phyloP scores from a whole-genome alignment of 805 yeast species.

The Ogataea henricii region DNA sequence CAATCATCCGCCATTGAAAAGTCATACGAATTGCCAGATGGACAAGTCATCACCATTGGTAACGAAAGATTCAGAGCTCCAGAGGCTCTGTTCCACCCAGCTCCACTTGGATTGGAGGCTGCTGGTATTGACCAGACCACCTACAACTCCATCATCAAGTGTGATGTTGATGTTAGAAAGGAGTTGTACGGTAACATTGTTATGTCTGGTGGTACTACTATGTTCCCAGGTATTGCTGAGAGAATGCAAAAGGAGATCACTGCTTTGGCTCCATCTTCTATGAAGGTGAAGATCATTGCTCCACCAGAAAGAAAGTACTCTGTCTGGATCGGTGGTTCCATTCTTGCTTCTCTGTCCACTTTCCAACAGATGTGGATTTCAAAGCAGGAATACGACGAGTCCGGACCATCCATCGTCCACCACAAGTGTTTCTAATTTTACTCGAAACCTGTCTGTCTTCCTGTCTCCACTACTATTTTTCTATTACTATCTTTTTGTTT shows the following conservation, averaged over 20 bases:
- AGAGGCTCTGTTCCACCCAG: conserved; percentile 99
- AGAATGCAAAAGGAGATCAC: conserved; percentile 99
- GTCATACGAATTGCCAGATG: conserved; percentile 99
- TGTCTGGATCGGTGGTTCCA: conserved; percentile 99
- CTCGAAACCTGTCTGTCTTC: conserved; percentile 2
- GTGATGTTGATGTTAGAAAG: conserved; percentile 98
- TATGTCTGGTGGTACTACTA: conserved; percentile 99
- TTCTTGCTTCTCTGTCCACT: conserved; percentile 96
- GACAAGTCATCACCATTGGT: conserved; percentile 99
- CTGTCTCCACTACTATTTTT: conserved; percentile 5
- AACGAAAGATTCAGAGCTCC: conserved; percentile 99
- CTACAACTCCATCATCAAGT: conserved; percentile 93
- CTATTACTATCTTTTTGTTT: conserved; percentile 6
- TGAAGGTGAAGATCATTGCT: conserved; percentile 99
- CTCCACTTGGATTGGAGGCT: conserved; percentile 85
- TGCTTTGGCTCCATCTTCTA: conserved; percentile 98
- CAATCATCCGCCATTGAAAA: conserved; percentile 98
- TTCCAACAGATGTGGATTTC: conserved; percentile 99
- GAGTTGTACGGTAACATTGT: conserved; percentile 99
- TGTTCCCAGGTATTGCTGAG: conserved; percentile 99
- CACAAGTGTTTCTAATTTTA: conserved; percentile 81
- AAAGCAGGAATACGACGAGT: conserved; percentile 99
- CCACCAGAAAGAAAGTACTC: conserved; percentile 99
- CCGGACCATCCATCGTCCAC: conserved; percentile 99
- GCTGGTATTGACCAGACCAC: conserved; percentile 99